Evolutionary conservation across 2,329 filamentous ascomycete species (phyloP).

Genomic region (Hypoxylon sp.): DNA sequence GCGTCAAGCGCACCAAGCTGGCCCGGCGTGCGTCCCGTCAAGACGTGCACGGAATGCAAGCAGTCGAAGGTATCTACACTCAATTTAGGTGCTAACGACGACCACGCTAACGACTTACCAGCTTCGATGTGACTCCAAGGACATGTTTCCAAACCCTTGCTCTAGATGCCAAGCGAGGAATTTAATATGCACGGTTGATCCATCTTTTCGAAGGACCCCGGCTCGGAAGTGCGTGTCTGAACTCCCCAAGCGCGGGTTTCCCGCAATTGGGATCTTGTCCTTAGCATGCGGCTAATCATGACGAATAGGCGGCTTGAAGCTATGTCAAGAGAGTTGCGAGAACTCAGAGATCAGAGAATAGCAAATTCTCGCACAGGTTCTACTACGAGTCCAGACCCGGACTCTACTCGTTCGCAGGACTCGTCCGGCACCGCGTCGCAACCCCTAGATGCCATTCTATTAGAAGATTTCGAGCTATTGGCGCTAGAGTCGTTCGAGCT

Average conservation of each 20-base stretch:
- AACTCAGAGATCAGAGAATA: conserved; percentile 50
- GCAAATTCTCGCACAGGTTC: conserved; percentile 40
- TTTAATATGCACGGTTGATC: conserved; percentile 52
- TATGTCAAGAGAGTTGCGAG: conserved; percentile 54
- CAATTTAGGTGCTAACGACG: conserved; percentile 20
- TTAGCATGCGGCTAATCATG: conserved; percentile 16
- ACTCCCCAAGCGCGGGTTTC: neutral
- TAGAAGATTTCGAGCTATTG: conserved; percentile 48
- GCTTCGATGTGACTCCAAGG: conserved; percentile 55
- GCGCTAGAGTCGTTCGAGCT: conserved; percentile 45
- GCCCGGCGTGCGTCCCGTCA: conserved; percentile 50
- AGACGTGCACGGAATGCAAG: conserved; percentile 55
- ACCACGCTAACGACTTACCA: conserved; percentile 33
- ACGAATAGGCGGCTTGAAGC: conserved; percentile 52
- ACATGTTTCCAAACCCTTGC: conserved; percentile 53
- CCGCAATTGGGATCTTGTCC: neutral
- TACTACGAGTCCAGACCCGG: conserved; percentile 46
- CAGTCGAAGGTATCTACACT: conserved; percentile 50
- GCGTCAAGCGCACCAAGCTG: conserved; percentile 46
- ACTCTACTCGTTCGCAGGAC: conserved; percentile 45
- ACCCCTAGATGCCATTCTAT: conserved; percentile 31
- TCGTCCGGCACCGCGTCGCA: conserved; percentile 33
- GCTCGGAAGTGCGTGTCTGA: conserved; percentile 51
- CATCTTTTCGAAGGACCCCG: conserved; percentile 53
- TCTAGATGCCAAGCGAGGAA: conserved; percentile 52